Evolutionary conservation across 2,329 filamentous ascomycete species (phyloP), one percentile per base, ranked within the genome.

Genomic region (Monosporascus sp.): DNA sequence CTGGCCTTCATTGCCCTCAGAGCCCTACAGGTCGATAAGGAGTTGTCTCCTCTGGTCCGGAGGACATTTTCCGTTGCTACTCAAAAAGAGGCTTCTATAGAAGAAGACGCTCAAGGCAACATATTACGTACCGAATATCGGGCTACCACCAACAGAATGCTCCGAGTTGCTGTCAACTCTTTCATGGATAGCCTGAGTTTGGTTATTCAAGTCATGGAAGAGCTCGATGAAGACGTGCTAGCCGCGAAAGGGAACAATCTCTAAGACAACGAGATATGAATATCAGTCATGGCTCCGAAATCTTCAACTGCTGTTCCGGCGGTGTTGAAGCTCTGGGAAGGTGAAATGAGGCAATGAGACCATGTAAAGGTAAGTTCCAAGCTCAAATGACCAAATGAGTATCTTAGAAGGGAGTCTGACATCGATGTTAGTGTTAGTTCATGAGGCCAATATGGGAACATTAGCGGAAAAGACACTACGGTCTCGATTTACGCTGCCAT

Each of bases 121-220:
- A 72, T 92, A 5, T 76, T 97, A 48, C 78, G 80, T 55, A 87
- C 89, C 9, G 81, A 87, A 55, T 97, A 97, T 73, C 81, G 79
- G 52, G 94, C 94, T 1, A 91, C 91, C 0, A 97, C 94, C 20
- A 96, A 97, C 68, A 87, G 94, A 61, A 97, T 97, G 93, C 79
- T 99, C 54, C 86, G 94, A 45, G 94, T 99, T 2, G 89, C 93
- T 3, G 92, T 97, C 53, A 97, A 97, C 73, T 91, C 91, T 9
- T 97, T 97, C 71, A 91, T 97, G 79, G 93, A 97, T 65, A 95
- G 88, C 62, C 70, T 97, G 52, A 84, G 85, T 50, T 84, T 97
- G 5, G 87, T 97, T 1, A 70, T 97, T 43, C 89, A 91, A 52
- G 88, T 96, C 17, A 96, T 97, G 88, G 85, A 89, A 70, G 88